Evolutionary conservation across 108 stramenopile genomes (phyloP).

Genomic region (Cylindrotheca fusiformis): DNA sequence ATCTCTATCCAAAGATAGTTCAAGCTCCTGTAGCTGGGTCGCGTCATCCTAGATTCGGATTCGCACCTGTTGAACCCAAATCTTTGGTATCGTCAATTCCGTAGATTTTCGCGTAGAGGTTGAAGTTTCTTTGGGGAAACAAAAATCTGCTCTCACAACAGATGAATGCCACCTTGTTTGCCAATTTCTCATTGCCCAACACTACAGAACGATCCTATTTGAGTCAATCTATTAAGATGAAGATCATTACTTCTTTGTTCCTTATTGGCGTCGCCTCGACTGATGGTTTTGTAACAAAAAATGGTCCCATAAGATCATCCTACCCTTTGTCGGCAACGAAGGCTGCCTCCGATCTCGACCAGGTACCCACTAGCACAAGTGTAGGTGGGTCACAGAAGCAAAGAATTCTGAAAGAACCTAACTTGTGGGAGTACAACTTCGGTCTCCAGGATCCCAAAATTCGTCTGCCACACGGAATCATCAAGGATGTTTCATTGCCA

Average conservation of each 20-base stretch:
- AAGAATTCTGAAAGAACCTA: conserved; percentile 79
- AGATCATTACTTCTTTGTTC: conserved; percentile 1
- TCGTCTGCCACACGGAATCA: conserved; percentile 71
- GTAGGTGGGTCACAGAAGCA: conserved; percentile 26
- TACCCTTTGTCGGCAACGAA: not conserved
- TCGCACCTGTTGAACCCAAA: conserved; percentile 4
- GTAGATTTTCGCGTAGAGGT: conserved; percentile 6
- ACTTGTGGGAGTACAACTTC: conserved; percentile 91
- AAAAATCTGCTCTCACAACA: too few relatives aligned
- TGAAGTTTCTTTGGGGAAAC: too few relatives aligned
- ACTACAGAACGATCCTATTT: not conserved
- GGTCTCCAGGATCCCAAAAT: conserved; percentile 81
- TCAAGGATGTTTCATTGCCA: conserved; percentile 53
- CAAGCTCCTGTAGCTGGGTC: too few relatives aligned
- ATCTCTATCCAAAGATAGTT: not conserved
- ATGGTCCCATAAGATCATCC: not conserved
- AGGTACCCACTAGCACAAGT: conserved; percentile 15
- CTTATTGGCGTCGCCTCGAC: not conserved
- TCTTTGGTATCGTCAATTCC: conserved; percentile 2
- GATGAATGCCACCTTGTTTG: too few relatives aligned
- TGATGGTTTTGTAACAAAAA: not conserved
- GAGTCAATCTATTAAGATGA: not conserved
- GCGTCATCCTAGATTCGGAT: too few relatives aligned
- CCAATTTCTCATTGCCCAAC: too few relatives aligned
- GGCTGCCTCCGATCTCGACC: conserved; percentile 14